Base-by-base conservation (phyloP, 2,329 filamentous ascomycete genomes). In the Xylariaceae sp. region DNA sequence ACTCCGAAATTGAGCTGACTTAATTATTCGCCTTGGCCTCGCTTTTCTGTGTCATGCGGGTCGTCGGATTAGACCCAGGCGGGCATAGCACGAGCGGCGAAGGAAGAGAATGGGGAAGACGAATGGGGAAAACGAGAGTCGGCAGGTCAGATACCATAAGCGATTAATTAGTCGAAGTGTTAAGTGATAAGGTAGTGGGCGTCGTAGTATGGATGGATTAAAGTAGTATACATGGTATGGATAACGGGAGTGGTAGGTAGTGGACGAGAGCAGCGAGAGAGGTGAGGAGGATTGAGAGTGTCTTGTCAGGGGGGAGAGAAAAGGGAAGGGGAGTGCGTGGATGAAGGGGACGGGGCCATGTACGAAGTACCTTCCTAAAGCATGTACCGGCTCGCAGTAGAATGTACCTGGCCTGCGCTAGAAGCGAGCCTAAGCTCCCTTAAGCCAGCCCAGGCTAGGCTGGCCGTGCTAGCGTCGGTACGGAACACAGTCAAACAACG, bases 81-180 rank as follows among this genome's bases (percentile, higher is more conserved):
- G 37, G 11, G 52, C 52, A 49, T 39, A 51, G n/a, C 44, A 47
- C 23, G 51, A 39, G 45, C 47, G 11, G 49, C 49, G 49, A 18
- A n/a, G n/a, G 39, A 41, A 17, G 51, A 30, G 35, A 51, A 1
- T n/a, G 30, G 53, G 45, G 47, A 30, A 39, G 44, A 17, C 13
- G 35, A 45, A 45, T n/a, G 53, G 45, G 39, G 10, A 6, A 55
- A 59, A 50, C 57, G 50, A 57, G 50, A 49, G 55, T 17, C 37
- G 23, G 23, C 23, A 30, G 23, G 23, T 30, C 23, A 30, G 23
- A 30, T 30, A 30, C 37, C 37, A 41, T 41, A 41, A 41, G 37
- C 8, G 37, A 41, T 9, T 10, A 10, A 41, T 41, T 41, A 41
- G 8, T 41, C 23, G 23, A 30, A 30, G 23, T 30, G 23, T 30